Evolutionary conservation across 129 eudicot genomes (phyloP), one percentile per base, ranked within the genome.

Genomic region (Tagetes erecta): DNA sequence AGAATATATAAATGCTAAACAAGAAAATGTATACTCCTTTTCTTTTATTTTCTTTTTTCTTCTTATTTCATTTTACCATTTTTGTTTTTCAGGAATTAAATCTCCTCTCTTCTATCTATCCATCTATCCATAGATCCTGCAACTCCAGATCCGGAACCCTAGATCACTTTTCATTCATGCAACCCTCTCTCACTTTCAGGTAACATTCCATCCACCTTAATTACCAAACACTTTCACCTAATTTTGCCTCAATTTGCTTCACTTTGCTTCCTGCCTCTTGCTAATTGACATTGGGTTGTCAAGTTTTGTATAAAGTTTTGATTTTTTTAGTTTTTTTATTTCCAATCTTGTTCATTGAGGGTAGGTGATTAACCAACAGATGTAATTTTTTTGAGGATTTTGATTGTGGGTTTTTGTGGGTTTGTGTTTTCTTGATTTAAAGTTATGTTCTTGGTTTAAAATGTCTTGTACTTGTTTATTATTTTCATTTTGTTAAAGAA

Each of bases 1-100:
- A 81, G 81, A 81, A 81, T 64, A 80, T 81, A 81, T 81, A 81
- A 81, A 81, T 81, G 85, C 81, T 75, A 70, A 57, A 53, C 84
- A 81, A 67, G 73, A 75, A 81, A 69, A 75, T 75, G 77, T 13
- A 44, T 67, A 55, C 46, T 71, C 41, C 50, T 76, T 76, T 71
- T 76, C 76, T 80, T 75, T 52, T 64, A 33, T 68, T 73, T 74
- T 51, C 40, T 49, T 30, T 11, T 38, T 42, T 44, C n/a, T 62
- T 74, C 53, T 60, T 11, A 12, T 58, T 77, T n/a, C 76, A 38
- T 8, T 74, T 40, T 76, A 53, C 68, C 59, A 74, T 72, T 71
- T 81, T 65, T 53, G 66, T 62, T 70, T 70, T 55, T 64, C 78
- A 81, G 34, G 44, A 76, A 67, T 72, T 77, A 50, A 79, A 72